These are phyloP conservation scores for Dothideomycetidae sp. DNA, from an alignment of 2,329 filamentous ascomycete species.

Conservation along the genomic window DNA sequence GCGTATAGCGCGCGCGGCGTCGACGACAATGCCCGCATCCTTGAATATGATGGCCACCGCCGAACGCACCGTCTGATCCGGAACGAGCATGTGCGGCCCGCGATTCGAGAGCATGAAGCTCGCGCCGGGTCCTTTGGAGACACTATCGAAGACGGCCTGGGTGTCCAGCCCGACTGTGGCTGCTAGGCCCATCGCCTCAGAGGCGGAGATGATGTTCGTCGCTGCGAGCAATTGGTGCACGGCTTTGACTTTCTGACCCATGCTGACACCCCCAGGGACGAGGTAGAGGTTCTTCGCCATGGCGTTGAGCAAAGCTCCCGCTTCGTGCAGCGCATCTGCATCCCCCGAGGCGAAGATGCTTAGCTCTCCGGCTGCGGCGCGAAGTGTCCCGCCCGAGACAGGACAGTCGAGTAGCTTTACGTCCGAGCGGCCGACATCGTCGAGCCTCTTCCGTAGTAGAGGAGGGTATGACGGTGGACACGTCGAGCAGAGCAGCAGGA, in stretches of 20 bases:
- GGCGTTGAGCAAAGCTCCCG: slow-evolving; percentile 44
- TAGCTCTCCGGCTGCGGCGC: slow-evolving; percentile 56
- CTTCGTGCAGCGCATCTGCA: slow-evolving; percentile 40
- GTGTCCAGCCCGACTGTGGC: slow-evolving; percentile 40
- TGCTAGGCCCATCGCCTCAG: slow-evolving; percentile 44
- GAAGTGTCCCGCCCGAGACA: slow-evolving; percentile 54
- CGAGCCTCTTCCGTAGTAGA: slow-evolving; percentile 43
- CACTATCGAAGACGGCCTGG: slow-evolving; percentile 33
- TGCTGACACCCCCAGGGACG: slow-evolving; percentile 38
- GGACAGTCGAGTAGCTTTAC: slow-evolving; percentile 56
- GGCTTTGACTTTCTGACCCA: slow-evolving; percentile 43
- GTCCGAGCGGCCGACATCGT: slow-evolving; percentile 42
- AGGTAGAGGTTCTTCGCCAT: slow-evolving; percentile 53
- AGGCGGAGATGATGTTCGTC: slow-evolving; percentile 42
- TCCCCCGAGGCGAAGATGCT: slow-evolving; percentile 58
- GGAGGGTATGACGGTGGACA: slow-evolving; percentile 53
- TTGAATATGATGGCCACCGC: slow-evolving; percentile 35
- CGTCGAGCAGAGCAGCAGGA: slow-evolving; percentile 55
- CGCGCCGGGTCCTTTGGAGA: slow-evolving; percentile 26
- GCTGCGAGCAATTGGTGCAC: slow-evolving; percentile 45
- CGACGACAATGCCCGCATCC: slow-evolving; percentile 49
- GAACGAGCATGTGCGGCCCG: slow-evolving; percentile 38
- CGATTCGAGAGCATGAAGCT: slow-evolving; percentile 46
- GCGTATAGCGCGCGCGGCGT: slow-evolving; percentile 42
- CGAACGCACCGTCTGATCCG: slow-evolving; percentile 34